Evolutionary conservation across 768 basidiomycete genomes (phyloP).

Genomic region (Kwoniella sp.): DNA sequence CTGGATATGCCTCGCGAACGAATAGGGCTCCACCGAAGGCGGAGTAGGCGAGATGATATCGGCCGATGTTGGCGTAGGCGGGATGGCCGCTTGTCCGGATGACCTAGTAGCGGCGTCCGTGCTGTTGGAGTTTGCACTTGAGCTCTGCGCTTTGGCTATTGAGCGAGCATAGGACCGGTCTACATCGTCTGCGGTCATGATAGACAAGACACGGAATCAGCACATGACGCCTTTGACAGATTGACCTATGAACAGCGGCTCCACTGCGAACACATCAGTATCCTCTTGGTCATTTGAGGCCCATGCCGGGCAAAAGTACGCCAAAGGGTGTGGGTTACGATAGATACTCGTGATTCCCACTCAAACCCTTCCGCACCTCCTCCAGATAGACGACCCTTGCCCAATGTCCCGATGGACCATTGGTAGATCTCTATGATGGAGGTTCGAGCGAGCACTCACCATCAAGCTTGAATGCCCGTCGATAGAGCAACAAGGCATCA

Average conservation of each 20-base stretch:
- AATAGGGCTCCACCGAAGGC: constrained; percentile 39
- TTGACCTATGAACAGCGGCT: too few species aligned
- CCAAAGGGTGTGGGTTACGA: too few species aligned
- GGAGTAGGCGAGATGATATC: constrained; percentile 43
- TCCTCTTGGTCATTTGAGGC: too few species aligned
- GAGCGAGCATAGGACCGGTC: constrained; percentile 66
- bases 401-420: too few species aligned
- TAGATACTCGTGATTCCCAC: neutral
- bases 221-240: too few species aligned
- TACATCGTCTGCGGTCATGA: constrained; percentile 61
- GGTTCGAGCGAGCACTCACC: constrained; percentile 48
- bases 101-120: neutral
- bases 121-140: neutral
- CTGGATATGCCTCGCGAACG: constrained; percentile 51
- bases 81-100: neutral
- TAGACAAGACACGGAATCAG: too few species aligned
- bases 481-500: constrained; percentile 73
- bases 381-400: neutral
- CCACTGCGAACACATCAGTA: too few species aligned
- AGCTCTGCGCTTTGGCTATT: neutral
- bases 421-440: too few species aligned
- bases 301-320: too few species aligned
- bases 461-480: constrained; percentile 76
- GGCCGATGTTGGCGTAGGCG: constrained; percentile 32
- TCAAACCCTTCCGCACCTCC: constrained; percentile 4